Evolutionary conservation across 441 rosid species (phyloP), one percentile per base, ranked within the genome.

Genomic region (Macaranga tanarius): DNA sequence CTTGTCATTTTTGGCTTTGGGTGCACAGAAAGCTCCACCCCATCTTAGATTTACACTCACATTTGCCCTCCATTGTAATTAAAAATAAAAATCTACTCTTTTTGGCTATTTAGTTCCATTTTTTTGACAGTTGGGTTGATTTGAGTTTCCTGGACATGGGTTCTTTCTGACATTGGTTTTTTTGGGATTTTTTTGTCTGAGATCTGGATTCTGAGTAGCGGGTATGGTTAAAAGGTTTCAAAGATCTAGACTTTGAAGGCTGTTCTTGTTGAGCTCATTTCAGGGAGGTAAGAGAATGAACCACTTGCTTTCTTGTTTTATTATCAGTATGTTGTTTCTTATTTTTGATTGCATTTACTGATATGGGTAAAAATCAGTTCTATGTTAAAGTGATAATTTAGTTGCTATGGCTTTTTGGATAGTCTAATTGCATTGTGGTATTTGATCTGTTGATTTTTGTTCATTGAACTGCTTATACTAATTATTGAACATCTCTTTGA

Each of bases 21-120:
- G 76, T 76, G 48, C 71, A 51, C 68, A 72, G 88, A 87, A 84
- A 89, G 87, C 90, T 88, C 84, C 86, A 60, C 62, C 77, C 78
- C 85, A 86, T 86, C 91, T 88, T 89, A 86, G 89, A 85, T 89
- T 89, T 78, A 69, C 65, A 62, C 60, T 77, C 82, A 70, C 80
- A 68, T 84, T 81, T 77, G 73, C 82, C 51, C 62, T 59, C 75
- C 73, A 79, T 67, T 16, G 15, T 5, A 9, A 13, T 5, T 9
- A 52, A 52, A 9, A 17, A 52, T 12, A 52, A 17, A 17, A 52
- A 52, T 34, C 0, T 11, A 9, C 57, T 52, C 65, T 26, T 71
- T 73, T 73, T 66, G 70, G 77, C 75, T 76, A 69, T 79, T 48
- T 65, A 78, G 56, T 70, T 76, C 77, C 65, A 62, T 60, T 67